Conservation (phyloP, 1,139 yeast species). For the Suhomyces bribrorum region DNA sequence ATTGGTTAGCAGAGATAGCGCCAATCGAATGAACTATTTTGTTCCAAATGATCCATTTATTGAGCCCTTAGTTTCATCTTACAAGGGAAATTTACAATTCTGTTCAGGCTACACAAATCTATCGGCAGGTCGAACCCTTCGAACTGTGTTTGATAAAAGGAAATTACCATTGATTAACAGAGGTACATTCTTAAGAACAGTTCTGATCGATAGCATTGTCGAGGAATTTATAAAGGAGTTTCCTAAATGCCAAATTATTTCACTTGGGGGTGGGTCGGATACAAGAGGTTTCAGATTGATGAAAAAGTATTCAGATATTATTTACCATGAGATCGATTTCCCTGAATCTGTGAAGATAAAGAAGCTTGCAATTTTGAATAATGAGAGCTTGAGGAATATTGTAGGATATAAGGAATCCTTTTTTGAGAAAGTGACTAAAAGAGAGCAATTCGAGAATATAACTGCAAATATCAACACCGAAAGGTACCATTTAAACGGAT, state of each 20-base stretch:
- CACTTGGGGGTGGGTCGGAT: slow-evolving; percentile 97
- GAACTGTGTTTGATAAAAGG: slow-evolving; percentile 39
- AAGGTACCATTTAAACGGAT: slow-evolving; percentile 54
- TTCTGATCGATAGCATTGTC: slow-evolving; percentile 58
- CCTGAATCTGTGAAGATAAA: slow-evolving; percentile 62
- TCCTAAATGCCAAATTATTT: slow-evolving; percentile 59
- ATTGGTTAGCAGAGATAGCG: slow-evolving; percentile 66
- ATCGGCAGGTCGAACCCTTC: slow-evolving; percentile 44
- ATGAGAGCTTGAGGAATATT: slow-evolving; percentile 22
- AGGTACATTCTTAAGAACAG: slow-evolving; percentile 80
- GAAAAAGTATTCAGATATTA: slow-evolving; percentile 25
- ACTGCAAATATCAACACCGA: slow-evolving; percentile 40
- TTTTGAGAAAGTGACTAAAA: slow-evolving; percentile 17
- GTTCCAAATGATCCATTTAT: slow-evolving; percentile 51
- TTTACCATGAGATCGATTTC: slow-evolving; percentile 78
- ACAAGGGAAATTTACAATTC: slow-evolving; percentile 35
- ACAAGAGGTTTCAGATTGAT: slow-evolving; percentile 66
- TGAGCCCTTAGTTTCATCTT: slow-evolving; percentile 43
- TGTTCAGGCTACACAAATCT: slow-evolving; percentile 43
- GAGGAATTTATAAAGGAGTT: slow-evolving; percentile 46
- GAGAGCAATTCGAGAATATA: slow-evolving; percentile 27
- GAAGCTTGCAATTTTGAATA: slow-evolving; percentile 49
- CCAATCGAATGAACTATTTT: slow-evolving; percentile 56
- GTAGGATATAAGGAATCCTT: slow-evolving; percentile 18
- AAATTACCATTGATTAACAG: slow-evolving; percentile 80